Evolutionary conservation across 2,329 filamentous ascomycete genomes (phyloP), one percentile per base, ranked within the genome.

Genomic region (Pseudogymnoascus sp.): DNA sequence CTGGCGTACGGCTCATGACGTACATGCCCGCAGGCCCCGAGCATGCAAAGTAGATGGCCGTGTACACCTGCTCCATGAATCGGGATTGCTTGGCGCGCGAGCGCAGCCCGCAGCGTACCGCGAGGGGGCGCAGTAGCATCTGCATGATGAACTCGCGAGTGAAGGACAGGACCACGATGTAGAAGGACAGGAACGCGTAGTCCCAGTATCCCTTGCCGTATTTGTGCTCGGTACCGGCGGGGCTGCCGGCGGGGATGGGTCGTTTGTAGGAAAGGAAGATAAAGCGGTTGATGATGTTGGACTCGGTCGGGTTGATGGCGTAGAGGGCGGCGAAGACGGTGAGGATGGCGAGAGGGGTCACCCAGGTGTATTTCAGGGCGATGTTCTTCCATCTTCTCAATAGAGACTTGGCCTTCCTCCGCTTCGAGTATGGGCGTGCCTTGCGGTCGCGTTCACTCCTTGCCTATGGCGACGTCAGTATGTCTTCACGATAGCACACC

Each of bases 101-200:
- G 65, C 79, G 82, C 71, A 97, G 86, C n/a, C 90, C 89, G 62
- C 80, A 85, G 68, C 79, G 81, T 46, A 85, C 80, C 4, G 91
- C 90, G 66, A 93, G 79, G 0, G 92, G 93, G 15, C 88, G 86
- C 65, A 97, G 85, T 60, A 96, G 71, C 71, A 91, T 88, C 77
- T 96, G 93, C 93, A 97, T 97, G 77, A 96, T 83, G 76, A 96
- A 96, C 75, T 97, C 93, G 73, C 93, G 90, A 11, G 91, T 96
- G 75, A 97, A 97, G 65, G 90, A 92, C 65, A 97, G 83, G 21
- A 97, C 88, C 64, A 97, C 79, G 40, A 85, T 93, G 78, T 97
- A 97, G 78, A 97, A 97, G 64, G 80, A 79, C 62, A 97, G 90
- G 71, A 97, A 93, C 50, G 89, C 89, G 62, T 96, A 81, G 74